Conservation (phyloP, 768 basidiomycete genomes). For the Hygrophorus pudorinus region DNA sequence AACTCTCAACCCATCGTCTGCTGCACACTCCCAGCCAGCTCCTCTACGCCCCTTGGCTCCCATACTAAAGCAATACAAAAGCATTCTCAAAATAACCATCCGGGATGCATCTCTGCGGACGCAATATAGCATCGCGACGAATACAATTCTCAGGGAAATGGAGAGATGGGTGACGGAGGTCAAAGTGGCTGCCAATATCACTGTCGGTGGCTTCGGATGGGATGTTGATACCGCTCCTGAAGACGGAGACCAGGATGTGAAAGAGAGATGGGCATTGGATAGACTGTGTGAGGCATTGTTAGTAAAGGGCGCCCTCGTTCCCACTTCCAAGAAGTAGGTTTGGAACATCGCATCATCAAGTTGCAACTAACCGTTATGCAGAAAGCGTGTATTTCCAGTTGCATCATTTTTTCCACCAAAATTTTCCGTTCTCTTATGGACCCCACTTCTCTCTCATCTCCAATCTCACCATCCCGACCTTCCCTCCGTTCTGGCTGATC, state of each 20-base stretch:
- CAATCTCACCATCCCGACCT: conserved; percentile 47
- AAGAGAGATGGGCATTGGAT: conserved; percentile 62
- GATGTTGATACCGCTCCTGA: conserved; percentile 19
- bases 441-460: conserved; percentile 50
- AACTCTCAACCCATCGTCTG: conserved; percentile 46
- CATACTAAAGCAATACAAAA: conserved; percentile 66
- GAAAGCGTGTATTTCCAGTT: not conserved
- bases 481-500: conserved; percentile 34
- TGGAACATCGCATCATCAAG: not conserved
- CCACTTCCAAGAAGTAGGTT: conserved; percentile 71
- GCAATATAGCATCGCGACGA: conserved; percentile 40
- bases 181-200: conserved; percentile 46
- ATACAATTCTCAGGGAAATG: conserved; percentile 43
- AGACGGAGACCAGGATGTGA: conserved; percentile 13
- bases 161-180: conserved; percentile 78
- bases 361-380: not conserved
- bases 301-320: conserved; percentile 68
- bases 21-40: conserved; percentile 19
- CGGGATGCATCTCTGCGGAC: conserved; percentile 55
- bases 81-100: conserved; percentile 46
- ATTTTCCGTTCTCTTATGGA: conserved; percentile 53
- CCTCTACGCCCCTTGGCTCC: conserved; percentile 52
- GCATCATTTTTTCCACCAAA: conserved; percentile 40
- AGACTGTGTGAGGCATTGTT: conserved; percentile 55
- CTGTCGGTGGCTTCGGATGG: conserved; percentile 42